These are phyloP conservation scores for Neofusicoccum sp. DNA, from an alignment of 2,329 filamentous ascomycete genomes.

Conservation along the genomic window DNA sequence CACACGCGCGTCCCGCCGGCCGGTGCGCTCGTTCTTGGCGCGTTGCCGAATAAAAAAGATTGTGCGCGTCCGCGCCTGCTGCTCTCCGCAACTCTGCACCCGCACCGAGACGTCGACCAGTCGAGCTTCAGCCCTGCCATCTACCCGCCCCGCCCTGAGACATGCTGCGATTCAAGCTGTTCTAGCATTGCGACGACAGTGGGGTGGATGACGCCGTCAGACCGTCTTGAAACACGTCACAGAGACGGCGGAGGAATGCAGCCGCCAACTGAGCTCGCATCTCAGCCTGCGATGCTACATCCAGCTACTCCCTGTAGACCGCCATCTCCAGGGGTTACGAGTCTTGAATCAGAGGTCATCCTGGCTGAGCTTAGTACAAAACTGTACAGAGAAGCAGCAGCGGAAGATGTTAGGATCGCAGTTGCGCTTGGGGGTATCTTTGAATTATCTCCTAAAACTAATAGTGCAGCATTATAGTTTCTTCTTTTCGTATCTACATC, in stretches of 20 bases:
- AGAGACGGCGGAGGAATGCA: not conserved
- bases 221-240: not conserved
- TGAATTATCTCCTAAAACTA: not conserved
- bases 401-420: not conserved
- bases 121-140: not conserved
- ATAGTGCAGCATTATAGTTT: not conserved
- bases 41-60: not conserved
- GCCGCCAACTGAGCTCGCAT: not conserved
- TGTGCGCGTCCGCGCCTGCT: not conserved
- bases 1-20: not conserved
- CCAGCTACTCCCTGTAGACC: no score
- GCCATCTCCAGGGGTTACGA: not conserved
- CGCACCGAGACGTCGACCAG: not conserved
- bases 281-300: not conserved
- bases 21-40: no score
- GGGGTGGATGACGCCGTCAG: not conserved
- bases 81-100: not conserved
- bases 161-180: not conserved
- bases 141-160: not conserved
- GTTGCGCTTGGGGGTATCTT: not conserved
- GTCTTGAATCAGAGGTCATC: no score
- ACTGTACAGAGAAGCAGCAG: no score
- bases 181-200: not conserved
- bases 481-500: conserved; percentile 20
- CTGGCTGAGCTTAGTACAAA: no score